Base-by-base conservation (phyloP, 345 rosid genomes). In the Pelargonium nanum region DNA sequence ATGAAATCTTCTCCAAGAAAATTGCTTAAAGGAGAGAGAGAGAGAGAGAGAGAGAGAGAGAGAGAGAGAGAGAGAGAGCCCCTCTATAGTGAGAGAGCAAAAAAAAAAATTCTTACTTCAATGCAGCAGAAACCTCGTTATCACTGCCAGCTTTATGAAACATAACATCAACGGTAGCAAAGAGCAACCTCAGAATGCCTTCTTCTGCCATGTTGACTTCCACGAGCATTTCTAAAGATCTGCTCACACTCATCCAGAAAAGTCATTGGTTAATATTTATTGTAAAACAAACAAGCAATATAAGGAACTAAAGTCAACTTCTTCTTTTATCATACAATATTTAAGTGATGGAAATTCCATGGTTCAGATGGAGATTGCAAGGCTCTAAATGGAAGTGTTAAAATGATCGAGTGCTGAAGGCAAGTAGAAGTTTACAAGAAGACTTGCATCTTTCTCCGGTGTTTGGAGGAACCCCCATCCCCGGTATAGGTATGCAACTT, bases 221-320 rank as follows among this genome's bases (percentile, higher is more conserved):
- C 65, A 76, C 85, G 58, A 93, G 94, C 92, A 83, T 87, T 70
- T 85, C 88, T 59, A 93, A 70, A 67, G 96, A 93, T 81, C 99
- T 93, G 81, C 51, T 70, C 64, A 75, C 53, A 26, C 67, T 40
- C 58, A 66, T 57, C 26, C 30, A 53, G 54, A 30, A 59, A 62
- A 57, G 58, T 17, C 25, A 5, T 56, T 20, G 32, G 45, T 40
- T 40, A 40, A 40, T 2, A 12, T 40, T 40, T 12, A 40, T 6
- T 12, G 10, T 30, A 30, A 30, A 12, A 30, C 9, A 30, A 30
- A 30, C 40, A 5, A 30, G 40, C 40, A 51, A 53, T 20, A 53
- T 15, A 61, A 55, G 17, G 40, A 30, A 30, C 40, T 30, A 12
- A 5, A 12, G 13, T 40, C 48, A 40, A 40, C 16, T 40, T 40